Percentiles rank a stretch among this genome's conserved stretches.
These are phyloP conservation scores for Wickerhamiella nectarea DNA, from an alignment of 805 yeast genomes.

Conservation along the genomic window DNA sequence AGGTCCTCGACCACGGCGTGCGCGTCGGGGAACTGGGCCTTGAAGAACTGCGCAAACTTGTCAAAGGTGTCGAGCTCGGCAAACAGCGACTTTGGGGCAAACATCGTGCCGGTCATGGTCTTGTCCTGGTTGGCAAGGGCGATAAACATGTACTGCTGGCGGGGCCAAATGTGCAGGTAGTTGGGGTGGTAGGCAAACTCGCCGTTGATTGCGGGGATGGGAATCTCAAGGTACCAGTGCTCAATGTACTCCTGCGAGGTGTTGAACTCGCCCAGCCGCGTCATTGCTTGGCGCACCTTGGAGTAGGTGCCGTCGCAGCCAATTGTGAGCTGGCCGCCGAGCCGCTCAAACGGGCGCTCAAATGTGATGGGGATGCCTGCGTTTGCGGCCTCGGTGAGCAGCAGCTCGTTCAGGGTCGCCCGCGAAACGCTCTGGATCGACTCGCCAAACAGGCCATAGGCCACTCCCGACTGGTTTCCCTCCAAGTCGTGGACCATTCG, in stretches of 20 bases:
- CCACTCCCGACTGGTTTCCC: slow-evolving; percentile 54
- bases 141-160: slow-evolving; percentile 73
- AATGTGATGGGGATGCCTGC: slow-evolving; percentile 37
- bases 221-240: slow-evolving; percentile 68
- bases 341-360: slow-evolving; percentile 37
- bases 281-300: slow-evolving; percentile 53
- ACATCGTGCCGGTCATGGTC: slow-evolving; percentile 78
- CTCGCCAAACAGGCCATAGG: slow-evolving; percentile 72
- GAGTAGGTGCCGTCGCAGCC: slow-evolving; percentile 87
- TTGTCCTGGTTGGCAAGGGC: slow-evolving; percentile 79
- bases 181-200: slow-evolving; percentile 48
- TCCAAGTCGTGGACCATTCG: slow-evolving; percentile 69
- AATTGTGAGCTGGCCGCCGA: slow-evolving; percentile 33
- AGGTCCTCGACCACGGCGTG: slow-evolving; percentile 16
- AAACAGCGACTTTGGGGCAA: slow-evolving; percentile 62
- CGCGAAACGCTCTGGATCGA: slow-evolving; percentile 78
- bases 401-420: slow-evolving; percentile 45
- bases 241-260: slow-evolving; percentile 66
- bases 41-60: slow-evolving; percentile 42
- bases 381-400: slow-evolving; percentile 52
- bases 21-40: slow-evolving; percentile 60
- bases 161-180: slow-evolving; percentile 88
- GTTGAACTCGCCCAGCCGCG: slow-evolving; percentile 53
- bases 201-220: slow-evolving; percentile 45
- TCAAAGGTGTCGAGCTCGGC: slow-evolving; percentile 34